Conservation (phyloP, 1,284 basidiomycete genomes). For the Rhodotorula sp. region DNA sequence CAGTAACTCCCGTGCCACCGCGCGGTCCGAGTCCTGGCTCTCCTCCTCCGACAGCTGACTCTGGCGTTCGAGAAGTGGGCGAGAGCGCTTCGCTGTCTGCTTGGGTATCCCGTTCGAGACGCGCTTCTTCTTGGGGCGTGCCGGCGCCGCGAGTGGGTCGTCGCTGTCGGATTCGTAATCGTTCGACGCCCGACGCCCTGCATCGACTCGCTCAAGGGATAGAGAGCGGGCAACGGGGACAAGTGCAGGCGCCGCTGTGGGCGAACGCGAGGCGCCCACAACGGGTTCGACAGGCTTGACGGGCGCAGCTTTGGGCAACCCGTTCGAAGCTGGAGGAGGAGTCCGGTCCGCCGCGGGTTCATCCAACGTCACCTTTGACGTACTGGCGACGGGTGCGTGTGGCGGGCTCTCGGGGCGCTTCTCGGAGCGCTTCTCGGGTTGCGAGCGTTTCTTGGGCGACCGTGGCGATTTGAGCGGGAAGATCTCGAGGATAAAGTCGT, state of each 20-base stretch:
- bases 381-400: neutral
- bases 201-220: neutral
- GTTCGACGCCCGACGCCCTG: neutral
- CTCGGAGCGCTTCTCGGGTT: neutral
- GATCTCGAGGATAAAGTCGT: neutral
- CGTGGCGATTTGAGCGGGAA: neutral
- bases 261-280: no score
- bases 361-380: neutral
- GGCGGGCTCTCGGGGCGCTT: neutral
- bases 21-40: no score
- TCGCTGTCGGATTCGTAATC: neutral
- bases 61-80: no score
- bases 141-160: neutral
- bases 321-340: no score
- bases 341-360: neutral
- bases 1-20: no score
- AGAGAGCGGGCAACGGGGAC: neutral
- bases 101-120: no score
- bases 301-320: no score
- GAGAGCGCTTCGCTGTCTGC: no score
- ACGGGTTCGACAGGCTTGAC: no score
- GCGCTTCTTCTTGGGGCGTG: no score
- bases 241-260: neutral
- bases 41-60: no score
- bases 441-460: neutral